Conservation (phyloP, 2,329 filamentous ascomycete species). For the Cladophialophora chaetospira region DNA sequence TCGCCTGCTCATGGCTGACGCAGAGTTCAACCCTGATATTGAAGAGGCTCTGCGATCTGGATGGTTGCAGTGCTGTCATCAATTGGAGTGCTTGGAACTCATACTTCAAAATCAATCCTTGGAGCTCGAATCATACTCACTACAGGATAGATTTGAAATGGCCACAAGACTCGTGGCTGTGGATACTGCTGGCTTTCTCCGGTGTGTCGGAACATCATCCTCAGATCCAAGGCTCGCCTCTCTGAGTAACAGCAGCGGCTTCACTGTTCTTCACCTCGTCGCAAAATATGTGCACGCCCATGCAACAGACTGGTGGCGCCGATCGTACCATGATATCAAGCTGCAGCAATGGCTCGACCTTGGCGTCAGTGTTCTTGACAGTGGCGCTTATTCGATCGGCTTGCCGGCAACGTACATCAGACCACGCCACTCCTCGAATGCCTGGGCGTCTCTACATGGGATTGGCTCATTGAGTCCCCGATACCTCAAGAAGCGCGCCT, state of each 20-base stretch:
- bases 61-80: not conserved
- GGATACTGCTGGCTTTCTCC: not conserved
- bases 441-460: not conserved
- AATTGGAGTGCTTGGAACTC: not conserved
- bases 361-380: not conserved
- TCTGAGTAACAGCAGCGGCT: not conserved
- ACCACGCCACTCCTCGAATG: not conserved
- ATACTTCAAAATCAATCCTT: conserved; percentile 2
- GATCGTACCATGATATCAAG: not conserved
- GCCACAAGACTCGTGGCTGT: not conserved
- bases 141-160: conserved; percentile 1
- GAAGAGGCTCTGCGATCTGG: not conserved
- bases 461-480: too few species aligned
- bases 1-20: not conserved
- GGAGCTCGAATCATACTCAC: not conserved
- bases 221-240: not conserved
- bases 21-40: not conserved
- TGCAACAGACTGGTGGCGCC: not conserved
- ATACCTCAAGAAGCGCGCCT: too few species aligned
- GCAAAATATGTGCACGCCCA: not conserved
- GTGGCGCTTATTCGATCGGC: conserved; percentile 1
- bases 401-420: too few species aligned
- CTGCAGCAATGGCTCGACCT: not conserved
- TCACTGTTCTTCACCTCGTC: not conserved
- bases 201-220: not conserved